These are phyloP conservation scores for Lolium rigidum DNA, from an alignment of 176 grass and related monocot species.

Conservation along the genomic window DNA sequence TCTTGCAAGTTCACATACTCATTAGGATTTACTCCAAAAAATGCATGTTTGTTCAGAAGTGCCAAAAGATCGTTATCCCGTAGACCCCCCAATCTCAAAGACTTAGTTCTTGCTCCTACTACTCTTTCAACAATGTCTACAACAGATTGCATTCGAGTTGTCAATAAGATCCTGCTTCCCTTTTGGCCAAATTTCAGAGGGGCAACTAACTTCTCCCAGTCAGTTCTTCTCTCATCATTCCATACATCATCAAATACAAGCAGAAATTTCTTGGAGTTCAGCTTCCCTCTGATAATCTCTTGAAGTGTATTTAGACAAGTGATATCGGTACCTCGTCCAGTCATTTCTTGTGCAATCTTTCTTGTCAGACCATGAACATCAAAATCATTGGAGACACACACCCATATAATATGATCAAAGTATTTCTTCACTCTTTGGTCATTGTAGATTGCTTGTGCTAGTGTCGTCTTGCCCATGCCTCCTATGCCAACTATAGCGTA, in stretches of 20 bases:
- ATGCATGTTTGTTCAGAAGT: slow-evolving; percentile 17
- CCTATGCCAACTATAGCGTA: background rate
- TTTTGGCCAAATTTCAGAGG: background rate
- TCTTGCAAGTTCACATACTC: background rate
- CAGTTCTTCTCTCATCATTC: background rate
- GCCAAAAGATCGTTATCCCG: background rate
- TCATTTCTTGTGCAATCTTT: background rate
- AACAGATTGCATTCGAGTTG: slow-evolving; percentile 25
- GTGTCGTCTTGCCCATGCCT: slow-evolving; percentile 12
- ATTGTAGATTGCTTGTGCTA: background rate
- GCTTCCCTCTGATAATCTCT: no score
- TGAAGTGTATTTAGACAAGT: slow-evolving; percentile 7
- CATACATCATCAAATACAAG: slow-evolving; percentile 42
- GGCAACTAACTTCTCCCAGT: slow-evolving; percentile 16
- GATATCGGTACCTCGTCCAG: background rate
- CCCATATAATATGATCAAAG: slow-evolving; percentile 13
- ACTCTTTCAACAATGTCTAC: background rate
- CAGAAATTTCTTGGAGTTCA: background rate
- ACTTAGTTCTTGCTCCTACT: background rate
- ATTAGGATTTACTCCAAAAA: slow-evolving; percentile 10
- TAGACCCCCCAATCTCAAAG: background rate
- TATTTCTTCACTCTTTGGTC: background rate
- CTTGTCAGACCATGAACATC: background rate
- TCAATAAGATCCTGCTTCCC: slow-evolving; percentile 33
- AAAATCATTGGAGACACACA: background rate